Evolutionary conservation across 2,329 filamentous ascomycete genomes (phyloP), one percentile per base, ranked within the genome.

Genomic region (Apiospora aurea): DNA sequence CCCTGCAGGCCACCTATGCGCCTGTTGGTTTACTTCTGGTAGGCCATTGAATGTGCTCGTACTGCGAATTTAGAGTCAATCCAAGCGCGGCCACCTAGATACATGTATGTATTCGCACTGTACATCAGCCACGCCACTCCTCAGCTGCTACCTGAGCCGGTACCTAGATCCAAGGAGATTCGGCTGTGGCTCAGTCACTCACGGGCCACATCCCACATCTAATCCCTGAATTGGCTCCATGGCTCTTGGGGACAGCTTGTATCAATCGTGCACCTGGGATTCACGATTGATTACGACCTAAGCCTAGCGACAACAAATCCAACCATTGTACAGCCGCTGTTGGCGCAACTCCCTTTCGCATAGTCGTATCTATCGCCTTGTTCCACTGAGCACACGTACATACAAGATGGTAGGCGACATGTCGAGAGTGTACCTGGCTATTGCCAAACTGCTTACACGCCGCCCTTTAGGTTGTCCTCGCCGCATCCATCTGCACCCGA

Each of bases 401-500:
- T 46, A 16, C 66, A 68, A 68, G 68, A 69, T 69, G 68, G 68
- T 69, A 69, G 57, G 57, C 57, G 34, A 64, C 10, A 64, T 14
- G n/a, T 64, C 5, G 34, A 38, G 29, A 69, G 7, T 29, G 44
- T 21, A 44, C 34, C 24, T 43, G 26, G 34, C 41, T 4, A 51
- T 70, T 24, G 53, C 26, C 57, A 64, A 64, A 64, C 34, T 64
- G 47, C 49, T 72, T 49, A 70, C 71, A 51, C 71, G 75, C 77
- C 76, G 77, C 75, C 68, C 47, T 72, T 74, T 78, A 98, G 96
- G 96, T 99, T 83, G 94, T 99, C 83, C 94, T 99, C 83, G 96
- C 96, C 84, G 96, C 96, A 80, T 98, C 96, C 80, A 98, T 99
- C 87, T 98, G 96, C 86, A 99, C 97, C 83, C 92, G 96, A 78